Base-by-base conservation (phyloP, 129 eudicot species). In the Ambrosia trifida region DNA sequence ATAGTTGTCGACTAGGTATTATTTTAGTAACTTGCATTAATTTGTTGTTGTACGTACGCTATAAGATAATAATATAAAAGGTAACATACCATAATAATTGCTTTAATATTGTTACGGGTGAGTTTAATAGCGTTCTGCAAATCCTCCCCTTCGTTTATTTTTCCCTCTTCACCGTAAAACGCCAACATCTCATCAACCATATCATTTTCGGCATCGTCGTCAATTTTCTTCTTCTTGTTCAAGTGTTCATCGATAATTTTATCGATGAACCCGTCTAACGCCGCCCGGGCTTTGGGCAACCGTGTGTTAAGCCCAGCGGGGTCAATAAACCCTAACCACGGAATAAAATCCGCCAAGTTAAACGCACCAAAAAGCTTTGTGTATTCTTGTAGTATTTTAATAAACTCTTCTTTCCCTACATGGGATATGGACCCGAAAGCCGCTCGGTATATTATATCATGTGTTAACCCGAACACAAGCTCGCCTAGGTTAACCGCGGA, bases 281-380 rank as follows among this genome's bases (percentile, higher is more conserved):
- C 43, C 0, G 85, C 88, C 20, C 96, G 83, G 6, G 91, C 98
- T 68, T 85, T 86, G 0, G 49, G 81, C 32, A 89, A 77, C 4
- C 98, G 79, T 0, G 41, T 68, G 28, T 76, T 86, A 2, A 92
- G 66, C 49, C 98, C 96, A 19, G 91, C 89, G 0, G 91, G 96
- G 54, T 87, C 96, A 1, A 80, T 70, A 72, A 87, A 92, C 3
- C 86, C 83, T 11, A 86, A 38, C 72, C 74, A 87, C 2, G 98
- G 98, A 2, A 92, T 64, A 38, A 92, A 92, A 78, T 92, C 98
- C 2, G 96, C 89, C 17, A 89, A 69, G 35, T 92, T 86, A 10
- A 92, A 89, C 44, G 98, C 98, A 13, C 98, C 98, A 67, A 92
- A 92, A 18, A 92, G 77, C 70, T 86, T 92, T 0, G 98, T 89